Base-by-base conservation (phyloP, 1,284 basidiomycete genomes). In the Stygiomarasmius scandens region DNA sequence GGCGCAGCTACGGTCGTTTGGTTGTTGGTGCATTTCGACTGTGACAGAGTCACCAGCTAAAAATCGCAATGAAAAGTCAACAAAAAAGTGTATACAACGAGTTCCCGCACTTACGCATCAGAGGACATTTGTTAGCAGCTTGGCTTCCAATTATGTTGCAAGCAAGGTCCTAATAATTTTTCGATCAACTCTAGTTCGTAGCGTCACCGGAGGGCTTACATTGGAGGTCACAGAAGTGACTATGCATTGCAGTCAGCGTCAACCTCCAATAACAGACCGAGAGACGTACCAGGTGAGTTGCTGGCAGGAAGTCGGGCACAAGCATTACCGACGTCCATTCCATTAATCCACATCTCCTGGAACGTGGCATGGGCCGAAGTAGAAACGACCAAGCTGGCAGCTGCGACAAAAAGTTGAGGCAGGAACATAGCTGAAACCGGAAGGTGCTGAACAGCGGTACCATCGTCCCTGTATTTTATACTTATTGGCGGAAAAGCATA, bases 11-110 rank as follows among this genome's bases (percentile, higher is more conserved):
- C 80, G 78, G 58, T 81, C 75, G 29, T 66, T 69, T 1, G 77
- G 76, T 64, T 82, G 79, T 65, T 80, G 78, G 64, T 83, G 80
- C 80, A 82, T 82, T 67, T 83, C 80, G 41, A 83, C 80, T 9
- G 78, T 78, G 43, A 81, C 72, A 11, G 61, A 64, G 58, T 78
- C 78, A 2, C 80, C 80, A 38, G 80, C 80, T 79, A 52, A 22
- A n/a, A 38, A 38, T 3, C 38, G n/a, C 43, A 54, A 10, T 38
- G n/a, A 5, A 19, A 46, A 23, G 41, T 54, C 48, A n/a, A n/a
- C n/a, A n/a, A n/a, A n/a, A n/a, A n/a, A n/a, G n/a, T n/a, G n/a
- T n/a, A n/a, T n/a, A n/a, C n/a, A n/a, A n/a, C n/a, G n/a, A n/a
- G n/a, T n/a, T n/a, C n/a, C n/a, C n/a, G n/a, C n/a, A 67, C 72